These are phyloP conservation scores for Lolium rigidum DNA, from an alignment of 176 grass and related monocot species.

Conservation along the genomic window DNA sequence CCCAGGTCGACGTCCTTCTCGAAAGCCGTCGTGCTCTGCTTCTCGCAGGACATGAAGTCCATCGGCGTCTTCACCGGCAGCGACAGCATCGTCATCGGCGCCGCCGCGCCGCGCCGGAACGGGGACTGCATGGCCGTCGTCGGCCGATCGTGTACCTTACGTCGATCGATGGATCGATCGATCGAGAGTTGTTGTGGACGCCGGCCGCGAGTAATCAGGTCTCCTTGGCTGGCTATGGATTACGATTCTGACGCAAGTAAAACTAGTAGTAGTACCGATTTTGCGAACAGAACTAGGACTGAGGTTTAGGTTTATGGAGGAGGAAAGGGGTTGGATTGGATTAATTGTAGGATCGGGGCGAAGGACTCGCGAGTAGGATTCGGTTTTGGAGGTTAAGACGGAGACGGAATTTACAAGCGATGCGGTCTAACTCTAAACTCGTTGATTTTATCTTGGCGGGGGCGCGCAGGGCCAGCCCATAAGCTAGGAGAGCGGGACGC, in stretches of 20 bases:
- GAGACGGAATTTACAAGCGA: conserved; percentile 4
- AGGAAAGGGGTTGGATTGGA: background rate
- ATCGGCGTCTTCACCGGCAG: conserved; percentile 62
- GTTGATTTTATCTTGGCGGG: too few relatives aligned
- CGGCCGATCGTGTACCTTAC: background rate
- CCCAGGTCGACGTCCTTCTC: conserved; percentile 48
- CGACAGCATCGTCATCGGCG: conserved; percentile 60
- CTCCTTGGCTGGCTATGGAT: background rate
- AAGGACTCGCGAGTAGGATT: background rate
- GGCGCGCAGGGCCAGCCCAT: too few relatives aligned
- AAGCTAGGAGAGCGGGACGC: too few relatives aligned
- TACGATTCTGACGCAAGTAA: background rate
- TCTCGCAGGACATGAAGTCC: background rate
- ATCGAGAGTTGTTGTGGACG: background rate
- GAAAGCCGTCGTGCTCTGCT: conserved; percentile 13
- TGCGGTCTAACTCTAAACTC: background rate
- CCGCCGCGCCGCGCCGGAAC: conserved; percentile 10
- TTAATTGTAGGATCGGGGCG: background rate
- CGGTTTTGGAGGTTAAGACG: background rate
- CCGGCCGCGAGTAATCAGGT: background rate
- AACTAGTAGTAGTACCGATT: background rate
- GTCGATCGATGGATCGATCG: conserved; percentile 1
- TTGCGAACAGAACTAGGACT: background rate
- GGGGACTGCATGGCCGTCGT: conserved; percentile 20
- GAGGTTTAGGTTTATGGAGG: conserved; percentile 2